These are phyloP conservation scores for Geranium incanum DNA, from an alignment of 441 rosid genomes.

Conservation along the genomic window DNA sequence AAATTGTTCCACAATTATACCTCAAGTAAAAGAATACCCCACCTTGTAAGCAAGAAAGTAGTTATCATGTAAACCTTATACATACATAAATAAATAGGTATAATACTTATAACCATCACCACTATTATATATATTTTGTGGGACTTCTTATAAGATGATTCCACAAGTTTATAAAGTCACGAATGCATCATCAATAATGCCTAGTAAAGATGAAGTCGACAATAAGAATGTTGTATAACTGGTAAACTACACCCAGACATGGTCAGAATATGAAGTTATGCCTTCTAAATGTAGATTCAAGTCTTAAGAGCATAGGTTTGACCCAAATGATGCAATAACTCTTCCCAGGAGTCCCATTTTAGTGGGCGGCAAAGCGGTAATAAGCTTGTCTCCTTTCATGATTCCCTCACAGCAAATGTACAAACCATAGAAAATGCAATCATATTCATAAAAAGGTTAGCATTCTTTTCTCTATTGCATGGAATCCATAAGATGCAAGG, in stretches of 20 bases:
- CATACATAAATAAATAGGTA: not conserved
- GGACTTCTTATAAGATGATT: not conserved
- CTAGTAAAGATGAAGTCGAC: not conserved
- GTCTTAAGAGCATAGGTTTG: not conserved
- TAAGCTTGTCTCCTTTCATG: not conserved
- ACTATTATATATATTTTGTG: not conserved
- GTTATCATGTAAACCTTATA: not conserved
- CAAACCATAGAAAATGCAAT: not conserved
- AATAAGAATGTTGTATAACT: not conserved
- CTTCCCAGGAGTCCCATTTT: not conserved
- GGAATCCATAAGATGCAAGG: not conserved
- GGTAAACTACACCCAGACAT: not conserved
- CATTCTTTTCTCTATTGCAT: not conserved
- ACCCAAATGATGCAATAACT: not conserved
- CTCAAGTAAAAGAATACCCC: not conserved
- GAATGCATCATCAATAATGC: not conserved
- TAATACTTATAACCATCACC: not conserved
- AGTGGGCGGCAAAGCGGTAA: not conserved
- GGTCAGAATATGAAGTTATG: not conserved
- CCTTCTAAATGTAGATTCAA: not conserved
- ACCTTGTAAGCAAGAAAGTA: not conserved
- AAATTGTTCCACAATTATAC: not conserved
- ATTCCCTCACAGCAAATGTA: not conserved
- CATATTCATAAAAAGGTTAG: not conserved
- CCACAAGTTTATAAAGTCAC: not conserved